Evolutionary conservation across 148 eudicot species (phyloP).

Genomic region (Fagopyrum tataricum): DNA sequence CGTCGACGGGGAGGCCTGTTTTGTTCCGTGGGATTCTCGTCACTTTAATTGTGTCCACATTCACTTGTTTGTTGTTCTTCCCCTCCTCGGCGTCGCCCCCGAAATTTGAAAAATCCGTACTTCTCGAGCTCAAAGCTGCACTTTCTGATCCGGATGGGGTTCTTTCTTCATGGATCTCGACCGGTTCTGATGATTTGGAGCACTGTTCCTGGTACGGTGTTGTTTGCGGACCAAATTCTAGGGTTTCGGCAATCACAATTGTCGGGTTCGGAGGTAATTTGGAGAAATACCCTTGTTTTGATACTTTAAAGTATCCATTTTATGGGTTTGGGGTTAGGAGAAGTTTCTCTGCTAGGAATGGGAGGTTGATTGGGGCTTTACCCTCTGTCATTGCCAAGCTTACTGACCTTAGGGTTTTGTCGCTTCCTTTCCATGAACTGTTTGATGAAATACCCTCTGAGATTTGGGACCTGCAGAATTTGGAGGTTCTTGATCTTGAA

Average conservation of each 20-base stretch:
- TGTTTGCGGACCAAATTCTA: conserved; percentile 36
- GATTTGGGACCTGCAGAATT: conserved; percentile 46
- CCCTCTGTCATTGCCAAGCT: conserved; percentile 32
- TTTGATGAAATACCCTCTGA: conserved; percentile 41
- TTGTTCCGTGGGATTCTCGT: too few species aligned
- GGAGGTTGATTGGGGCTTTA: conserved; percentile 36
- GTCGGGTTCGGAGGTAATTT: conserved; percentile 25
- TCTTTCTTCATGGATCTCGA: conserved; percentile 38
- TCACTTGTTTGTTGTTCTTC: conserved; percentile 1
- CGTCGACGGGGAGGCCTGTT: not conserved
- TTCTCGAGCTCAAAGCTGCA: conserved; percentile 41
- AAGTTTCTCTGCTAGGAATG: conserved; percentile 28
- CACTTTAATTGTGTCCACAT: conserved; percentile 12
- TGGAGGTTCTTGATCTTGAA: conserved; percentile 70
- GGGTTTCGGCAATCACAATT: conserved; percentile 42
- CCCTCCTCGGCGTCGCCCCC: conserved; percentile 12
- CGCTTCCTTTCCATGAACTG: conserved; percentile 50
- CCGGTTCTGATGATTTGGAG: conserved; percentile 17
- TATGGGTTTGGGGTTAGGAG: conserved; percentile 51
- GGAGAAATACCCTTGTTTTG: conserved; percentile 26
- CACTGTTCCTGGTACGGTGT: conserved; percentile 77
- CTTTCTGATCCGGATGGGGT: conserved; percentile 45
- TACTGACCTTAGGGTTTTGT: conserved; percentile 52
- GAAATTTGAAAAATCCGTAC: conserved; percentile 45
- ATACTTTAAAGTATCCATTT: conserved; percentile 24